Evolutionary conservation across 2,329 filamentous ascomycete genomes (phyloP), one percentile per base, ranked within the genome.

Genomic region (Cladophialophora carrionii): DNA sequence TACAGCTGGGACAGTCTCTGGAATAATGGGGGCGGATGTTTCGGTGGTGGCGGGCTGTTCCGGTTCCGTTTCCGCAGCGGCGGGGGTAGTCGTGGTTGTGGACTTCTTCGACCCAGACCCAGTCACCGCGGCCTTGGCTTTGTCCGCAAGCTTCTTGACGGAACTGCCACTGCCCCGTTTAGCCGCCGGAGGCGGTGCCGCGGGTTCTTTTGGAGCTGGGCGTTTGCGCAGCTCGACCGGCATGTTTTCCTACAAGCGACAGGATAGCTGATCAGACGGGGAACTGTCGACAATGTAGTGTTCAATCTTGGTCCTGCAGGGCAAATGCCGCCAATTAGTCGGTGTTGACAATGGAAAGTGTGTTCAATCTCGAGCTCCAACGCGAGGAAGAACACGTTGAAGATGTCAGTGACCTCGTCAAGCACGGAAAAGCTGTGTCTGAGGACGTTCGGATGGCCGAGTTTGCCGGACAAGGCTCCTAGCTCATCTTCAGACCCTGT

Each of bases 151-250:
- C 74, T 80, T 70, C 56, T 73, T 71, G 41, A 70, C 71, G 53
- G 70, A 66, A 72, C 72, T 49, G 71, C 67, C 37, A 31, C 80
- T 76, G 72, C 80, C 81, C 69, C 81, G 82, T 72, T 82, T 82
- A 14, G 81, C 75, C 55, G 80, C 77, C 32, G 78, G 78, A 57
- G 79, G 77, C 52, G 81, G 77, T 63, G 81, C 79, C 31, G 81
- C 80, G 49, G 82, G 78, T 58, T 76, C 75, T 53, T 74, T 71
- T 41, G 82, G 81, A 55, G 84, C 82, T 75, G 87, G 86, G 75
- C 86, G 84, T 78, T 88, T 88, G 74, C 86, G 82, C 57, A 88
- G 81, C 76, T 87, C 85, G 68, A 87, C 84, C 75, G 64, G 65
- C 62, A 62, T 66, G 29, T 43, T 43, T n/a, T 17, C 37, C 37